Evolutionary conservation across 23 red algal species (phyloP), one percentile per base, ranked within the genome.

Genomic region (Gracilaria vermiculophylla): DNA sequence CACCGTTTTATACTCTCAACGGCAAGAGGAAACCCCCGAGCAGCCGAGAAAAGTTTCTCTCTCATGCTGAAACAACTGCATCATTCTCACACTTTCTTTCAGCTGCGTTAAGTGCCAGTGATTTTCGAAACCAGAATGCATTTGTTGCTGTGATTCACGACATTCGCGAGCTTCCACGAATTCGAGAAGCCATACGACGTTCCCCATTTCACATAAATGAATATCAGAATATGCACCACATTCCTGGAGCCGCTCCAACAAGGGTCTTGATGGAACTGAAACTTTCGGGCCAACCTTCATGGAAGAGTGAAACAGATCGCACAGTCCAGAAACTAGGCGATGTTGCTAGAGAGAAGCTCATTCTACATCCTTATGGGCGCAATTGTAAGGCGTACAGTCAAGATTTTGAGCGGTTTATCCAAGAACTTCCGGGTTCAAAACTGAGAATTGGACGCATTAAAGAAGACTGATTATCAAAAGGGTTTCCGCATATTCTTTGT

Each of bases 101-200:
- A 44, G 85, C 85, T 32, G 85, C 85, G 16, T 62, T 21, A 36
- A 17, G 15, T 14, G 85, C 85, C 47, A 69, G 49, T 28, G 85
- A 79, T 31, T 54, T 31, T n/a, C 23, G 8, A 45, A 89, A 80
- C 39, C 29, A 45, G 12, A 19, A 79, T 24, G 85, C 85, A 6
- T 89, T 80, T 69, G 52, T 80, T 11, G 73, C 76, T 10, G 20
- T 89, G 5, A 89, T 89, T 66, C 76, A 89, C 14, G 85, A 89
- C 41, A 67, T 39, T 10, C 50, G 29, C 5, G 73, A 89, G 39
- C 42, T 67, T 50, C n/a, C 73, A 21, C 85, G 85, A 11, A 27
- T 89, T 62, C 21, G 36, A 48, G 12, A 76, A 9, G 85, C 55
- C 0, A 44, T 75, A n/a, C 6, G 23, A 0, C 73, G 42, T 27